phyloP scores from a whole-genome alignment of 192 early-diverging fungal species.

The Powellomyces hirtus region DNA sequence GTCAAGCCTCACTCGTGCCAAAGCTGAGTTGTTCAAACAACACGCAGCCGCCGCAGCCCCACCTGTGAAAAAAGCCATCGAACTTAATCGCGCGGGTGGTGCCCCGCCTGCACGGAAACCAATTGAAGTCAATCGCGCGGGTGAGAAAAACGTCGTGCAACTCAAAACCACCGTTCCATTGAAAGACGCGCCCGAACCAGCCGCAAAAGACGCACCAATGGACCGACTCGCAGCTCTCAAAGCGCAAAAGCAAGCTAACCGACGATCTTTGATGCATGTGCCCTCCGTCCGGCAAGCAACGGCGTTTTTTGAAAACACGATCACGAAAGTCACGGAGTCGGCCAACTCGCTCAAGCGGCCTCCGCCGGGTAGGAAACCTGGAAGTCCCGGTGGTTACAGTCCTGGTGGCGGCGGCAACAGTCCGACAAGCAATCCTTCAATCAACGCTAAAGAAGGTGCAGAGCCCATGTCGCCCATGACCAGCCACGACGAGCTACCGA shows the following conservation, averaged over 20 bases:
- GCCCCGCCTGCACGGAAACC: background rate
- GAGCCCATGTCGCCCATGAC: too few relatives aligned
- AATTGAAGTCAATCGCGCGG: too few relatives aligned
- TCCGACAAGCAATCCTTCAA: too few relatives aligned
- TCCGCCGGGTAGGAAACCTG: background rate
- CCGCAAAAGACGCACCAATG: background rate
- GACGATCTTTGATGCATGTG: slow-evolving; percentile 6
- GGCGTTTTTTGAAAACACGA: slow-evolving; percentile 16
- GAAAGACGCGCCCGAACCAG: background rate
- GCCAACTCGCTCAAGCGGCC: slow-evolving; percentile 13
- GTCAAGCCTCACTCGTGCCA: background rate
- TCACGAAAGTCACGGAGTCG: slow-evolving; percentile 15
- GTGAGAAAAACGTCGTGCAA: too few relatives aligned
- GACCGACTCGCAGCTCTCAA: background rate
- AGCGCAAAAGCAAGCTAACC: slow-evolving; percentile 20
- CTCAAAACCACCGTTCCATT: background rate
- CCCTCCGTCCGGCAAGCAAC: slow-evolving; percentile 20
- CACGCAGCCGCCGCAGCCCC: background rate
- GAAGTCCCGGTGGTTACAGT: too few relatives aligned
- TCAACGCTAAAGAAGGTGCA: background rate
- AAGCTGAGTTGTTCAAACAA: background rate
- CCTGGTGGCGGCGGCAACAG: too few relatives aligned
- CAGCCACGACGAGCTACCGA: background rate
- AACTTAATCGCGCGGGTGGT: background rate
- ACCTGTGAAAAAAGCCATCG: background rate